A percentile compares a stretch with the other conserved stretches of the same genome.
Evolutionary conservation across 2,329 filamentous ascomycete genomes (phyloP).

Genomic region (Colletotrichum simmondsii): DNA sequence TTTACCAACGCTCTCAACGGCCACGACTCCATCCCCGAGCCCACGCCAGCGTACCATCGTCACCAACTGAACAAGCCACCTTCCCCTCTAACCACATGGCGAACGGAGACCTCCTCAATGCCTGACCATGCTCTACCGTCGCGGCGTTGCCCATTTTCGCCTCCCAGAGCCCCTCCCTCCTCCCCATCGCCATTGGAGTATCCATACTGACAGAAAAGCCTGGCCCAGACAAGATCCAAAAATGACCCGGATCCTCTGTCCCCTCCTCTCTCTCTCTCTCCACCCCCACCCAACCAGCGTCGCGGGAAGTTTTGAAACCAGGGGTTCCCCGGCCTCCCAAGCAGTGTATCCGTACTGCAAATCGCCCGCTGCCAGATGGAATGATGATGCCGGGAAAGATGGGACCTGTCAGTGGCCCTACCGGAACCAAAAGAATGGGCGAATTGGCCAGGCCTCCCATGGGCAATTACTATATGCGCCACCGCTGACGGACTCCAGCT

Average conservation of each 20-base stretch:
- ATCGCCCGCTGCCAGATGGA: neutral
- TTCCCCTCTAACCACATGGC: neutral
- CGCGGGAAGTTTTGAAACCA: slow-evolving; percentile 20
- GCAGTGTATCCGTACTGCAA: neutral
- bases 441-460: neutral
- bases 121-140: neutral
- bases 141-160: neutral
- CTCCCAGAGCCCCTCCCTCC: neutral
- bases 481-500: neutral
- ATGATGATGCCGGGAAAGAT: neutral
- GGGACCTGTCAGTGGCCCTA: neutral
- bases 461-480: neutral
- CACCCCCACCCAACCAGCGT: slow-evolving; percentile 22
- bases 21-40: neutral
- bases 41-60: neutral
- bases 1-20: neutral
- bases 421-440: neutral
- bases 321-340: slow-evolving; percentile 11
- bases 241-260: neutral
- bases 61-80: neutral
- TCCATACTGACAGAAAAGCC: neutral
- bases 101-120: neutral
- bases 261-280: neutral
- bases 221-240: neutral
- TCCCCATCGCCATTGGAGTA: neutral